Percentiles rank a stretch among this genome's conserved stretches.
Conservation (phyloP, 768 basidiomycete species). For the Amanita jacksonii region DNA sequence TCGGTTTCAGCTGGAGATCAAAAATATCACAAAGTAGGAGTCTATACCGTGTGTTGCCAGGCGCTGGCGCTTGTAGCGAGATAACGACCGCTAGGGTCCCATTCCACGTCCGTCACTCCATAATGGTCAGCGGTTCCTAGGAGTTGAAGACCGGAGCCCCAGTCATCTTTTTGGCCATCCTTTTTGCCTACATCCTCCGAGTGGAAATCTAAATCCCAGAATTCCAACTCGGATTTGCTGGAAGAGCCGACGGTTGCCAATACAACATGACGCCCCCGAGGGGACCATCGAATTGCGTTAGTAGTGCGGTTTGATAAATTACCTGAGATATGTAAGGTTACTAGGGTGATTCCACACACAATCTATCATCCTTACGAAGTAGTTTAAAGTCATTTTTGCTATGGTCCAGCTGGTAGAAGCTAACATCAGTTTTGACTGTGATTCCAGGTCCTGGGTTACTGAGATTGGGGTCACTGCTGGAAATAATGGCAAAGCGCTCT, state of each 20-base stretch:
- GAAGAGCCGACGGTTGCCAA: conserved; percentile 94
- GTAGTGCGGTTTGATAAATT: conserved; percentile 74
- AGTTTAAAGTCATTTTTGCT: conserved; percentile 91
- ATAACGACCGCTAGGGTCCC: conserved; percentile 96
- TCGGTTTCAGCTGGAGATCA: conserved; percentile 7
- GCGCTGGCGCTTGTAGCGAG: conserved; percentile 88
- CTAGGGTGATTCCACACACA: background rate
- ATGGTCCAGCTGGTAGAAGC: conserved; percentile 91
- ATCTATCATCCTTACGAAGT: conserved; percentile 48
- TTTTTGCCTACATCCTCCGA: conserved; percentile 43
- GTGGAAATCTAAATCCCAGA: conserved; percentile 96
- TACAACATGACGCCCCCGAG: conserved; percentile 90
- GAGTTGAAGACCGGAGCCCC: conserved; percentile 80
- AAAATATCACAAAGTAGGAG: conserved; percentile 6
- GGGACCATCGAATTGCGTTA: conserved; percentile 95
- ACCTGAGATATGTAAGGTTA: conserved; percentile 29
- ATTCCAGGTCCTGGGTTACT: conserved; percentile 84
- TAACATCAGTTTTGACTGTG: conserved; percentile 93
- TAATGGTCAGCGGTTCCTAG: conserved; percentile 89
- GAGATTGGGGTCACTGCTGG: conserved; percentile 88
- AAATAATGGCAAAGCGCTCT: conserved; percentile 91
- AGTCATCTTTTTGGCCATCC: conserved; percentile 61
- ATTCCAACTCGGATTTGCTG: conserved; percentile 93
- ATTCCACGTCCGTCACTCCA: conserved; percentile 94
- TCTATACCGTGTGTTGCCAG: conserved; percentile 85